Conservation (phyloP, 371 early-diverging fungal species). For the Entomophthora muscae region DNA sequence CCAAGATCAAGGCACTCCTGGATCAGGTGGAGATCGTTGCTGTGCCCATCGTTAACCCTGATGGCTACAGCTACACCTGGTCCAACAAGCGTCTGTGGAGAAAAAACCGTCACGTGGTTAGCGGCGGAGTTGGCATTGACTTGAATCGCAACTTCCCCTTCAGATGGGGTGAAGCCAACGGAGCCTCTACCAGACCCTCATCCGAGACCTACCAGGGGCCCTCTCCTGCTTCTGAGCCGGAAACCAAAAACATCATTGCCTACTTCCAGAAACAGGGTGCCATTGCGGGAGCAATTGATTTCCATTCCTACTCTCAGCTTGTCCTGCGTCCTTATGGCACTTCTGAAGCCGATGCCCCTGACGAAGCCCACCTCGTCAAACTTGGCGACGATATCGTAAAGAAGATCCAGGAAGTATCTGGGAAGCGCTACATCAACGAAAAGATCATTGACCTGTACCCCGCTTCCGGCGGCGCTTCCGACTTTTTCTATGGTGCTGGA, state of each 20-base stretch:
- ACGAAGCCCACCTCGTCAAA: not conserved
- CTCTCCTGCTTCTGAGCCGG: constrained; percentile 20
- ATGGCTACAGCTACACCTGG: constrained; percentile 26
- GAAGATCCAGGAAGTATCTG: not conserved
- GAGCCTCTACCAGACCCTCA: constrained; percentile 18
- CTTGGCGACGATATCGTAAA: constrained; percentile 4
- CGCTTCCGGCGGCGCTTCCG: constrained; percentile 7
- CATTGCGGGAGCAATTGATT: constrained; percentile 24
- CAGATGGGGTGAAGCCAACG: constrained; percentile 23
- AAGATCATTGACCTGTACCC: constrained; percentile 6
- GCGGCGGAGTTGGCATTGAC: constrained; percentile 10
- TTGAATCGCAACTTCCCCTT: constrained; percentile 20
- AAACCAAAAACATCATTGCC: constrained; percentile 16
- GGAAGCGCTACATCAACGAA: not conserved
- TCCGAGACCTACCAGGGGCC: constrained; percentile 26
- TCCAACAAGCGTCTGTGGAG: constrained; percentile 21
- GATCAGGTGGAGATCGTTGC: constrained; percentile 17
- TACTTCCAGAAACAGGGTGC: constrained; percentile 17
- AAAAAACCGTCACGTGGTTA: constrained; percentile 17
- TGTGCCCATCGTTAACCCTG: constrained; percentile 28
- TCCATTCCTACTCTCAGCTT: constrained; percentile 20
- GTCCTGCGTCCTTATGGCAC: constrained; percentile 16
- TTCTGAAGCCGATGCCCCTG: not conserved
- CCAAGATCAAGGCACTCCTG: constrained; percentile 5
- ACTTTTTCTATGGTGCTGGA: constrained; percentile 9